Conservation (phyloP, 306 rosid species). For the Ziziphus jujuba region DNA sequence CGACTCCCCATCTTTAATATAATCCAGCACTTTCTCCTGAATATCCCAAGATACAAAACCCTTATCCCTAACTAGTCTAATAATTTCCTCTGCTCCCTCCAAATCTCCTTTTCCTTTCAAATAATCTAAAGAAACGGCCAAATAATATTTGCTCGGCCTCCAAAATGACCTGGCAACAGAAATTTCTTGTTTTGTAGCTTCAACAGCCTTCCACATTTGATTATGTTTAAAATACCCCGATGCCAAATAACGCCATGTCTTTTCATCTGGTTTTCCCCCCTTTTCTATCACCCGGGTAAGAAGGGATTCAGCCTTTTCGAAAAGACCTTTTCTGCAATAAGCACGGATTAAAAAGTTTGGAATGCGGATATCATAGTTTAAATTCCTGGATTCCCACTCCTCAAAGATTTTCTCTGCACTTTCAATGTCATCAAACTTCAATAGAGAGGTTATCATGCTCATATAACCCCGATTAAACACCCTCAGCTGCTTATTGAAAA, state of each 20-base stretch:
- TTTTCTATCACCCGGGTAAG: slow-evolving; percentile 1
- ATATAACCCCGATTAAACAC: slow-evolving; percentile 18
- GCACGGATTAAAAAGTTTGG: slow-evolving; percentile 23
- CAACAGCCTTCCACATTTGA: slow-evolving; percentile 19
- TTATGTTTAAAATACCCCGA: neutral
- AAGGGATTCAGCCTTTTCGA: slow-evolving; percentile 28
- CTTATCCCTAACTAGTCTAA: slow-evolving; percentile 17
- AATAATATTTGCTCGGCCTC: slow-evolving; percentile 12
- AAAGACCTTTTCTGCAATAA: slow-evolving; percentile 28
- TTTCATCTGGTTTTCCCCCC: slow-evolving; percentile 7
- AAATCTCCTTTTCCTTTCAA: slow-evolving; percentile 23
- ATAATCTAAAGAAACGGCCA: slow-evolving; percentile 18
- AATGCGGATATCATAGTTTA: slow-evolving; percentile 21
- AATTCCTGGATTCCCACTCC: slow-evolving; percentile 32
- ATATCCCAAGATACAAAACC: neutral
- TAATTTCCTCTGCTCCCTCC: slow-evolving; percentile 19
- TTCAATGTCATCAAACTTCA: slow-evolving; percentile 26
- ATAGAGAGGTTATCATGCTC: slow-evolving; percentile 13
- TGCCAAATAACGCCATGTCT: slow-evolving; percentile 18
- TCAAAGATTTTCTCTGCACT: slow-evolving; percentile 32
- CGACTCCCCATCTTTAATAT: slow-evolving; percentile 8
- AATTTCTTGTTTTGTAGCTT: slow-evolving; percentile 22
- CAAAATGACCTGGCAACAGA: neutral
- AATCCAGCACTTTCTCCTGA: slow-evolving; percentile 18
- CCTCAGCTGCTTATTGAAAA: slow-evolving; percentile 9